Evolutionary conservation across 2,329 filamentous ascomycete species (phyloP), one percentile per base, ranked within the genome.

Genomic region (Trichoderma hamatum): DNA sequence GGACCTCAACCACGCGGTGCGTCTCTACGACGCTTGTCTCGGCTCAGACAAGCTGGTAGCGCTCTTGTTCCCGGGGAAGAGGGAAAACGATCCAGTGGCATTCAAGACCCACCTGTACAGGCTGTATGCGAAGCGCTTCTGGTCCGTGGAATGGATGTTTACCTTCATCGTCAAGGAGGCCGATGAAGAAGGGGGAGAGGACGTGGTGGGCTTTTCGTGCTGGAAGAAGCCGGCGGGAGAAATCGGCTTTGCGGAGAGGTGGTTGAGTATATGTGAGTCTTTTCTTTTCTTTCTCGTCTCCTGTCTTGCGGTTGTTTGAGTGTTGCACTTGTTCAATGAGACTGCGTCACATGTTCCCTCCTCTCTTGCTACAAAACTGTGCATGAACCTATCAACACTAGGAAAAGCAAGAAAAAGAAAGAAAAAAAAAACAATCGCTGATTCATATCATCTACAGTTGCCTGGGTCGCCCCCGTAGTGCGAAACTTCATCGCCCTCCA

Each of bases 131-230:
- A 43, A 72, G 24, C 75, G 79, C 32, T 80, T 75, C 69, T 81
- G 79, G 79, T 74, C 75, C 1, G 70, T 73, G 4, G 76, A 78
- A 24, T 80, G 76, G 60, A 43, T 72, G 56, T 74, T 81, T 21
- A 74, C 74, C 21, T 59, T n/a, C 54, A 60, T 76, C 6, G 73
- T 75, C 55, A 72, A 70, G 30, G 68, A 73, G 4, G 68, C 6
- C 30, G 56, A 13, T 13, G 70, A 69, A 7, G 69, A 10, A 11
- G 63, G 19, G 55, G 59, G 11, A 24, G 71, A 71, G 14, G 68
- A 36, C 6, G 28, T 76, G 6, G 28, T 76, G 6, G 80, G 72
- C 1, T 78, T 80, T 52, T 70, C 77, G 6, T 81, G 77, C 76
- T 80, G 79, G 77, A 75, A 78, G 69, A 73, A 73, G 26, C 77